These are phyloP conservation scores for Citrus unshiu DNA, from an alignment of 345 rosid genomes.

Conservation along the genomic window DNA sequence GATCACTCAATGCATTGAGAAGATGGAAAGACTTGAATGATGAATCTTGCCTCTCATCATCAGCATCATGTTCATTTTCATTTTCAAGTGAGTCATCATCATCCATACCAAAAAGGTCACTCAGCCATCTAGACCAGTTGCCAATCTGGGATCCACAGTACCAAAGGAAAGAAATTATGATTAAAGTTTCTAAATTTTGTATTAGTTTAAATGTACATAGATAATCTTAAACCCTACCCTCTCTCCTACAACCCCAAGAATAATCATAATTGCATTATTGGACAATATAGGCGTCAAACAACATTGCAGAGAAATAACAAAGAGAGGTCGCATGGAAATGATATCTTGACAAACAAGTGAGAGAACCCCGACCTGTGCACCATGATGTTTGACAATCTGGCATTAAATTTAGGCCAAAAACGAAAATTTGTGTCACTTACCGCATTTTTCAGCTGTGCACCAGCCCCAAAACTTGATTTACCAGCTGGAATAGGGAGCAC, in stretches of 20 bases:
- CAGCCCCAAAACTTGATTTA: slow-evolving; percentile 82
- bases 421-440: slow-evolving; percentile 36
- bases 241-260: not conserved
- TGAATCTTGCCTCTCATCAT: slow-evolving; percentile 34
- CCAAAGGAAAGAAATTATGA: not conserved
- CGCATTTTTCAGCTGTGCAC: slow-evolving; percentile 81
- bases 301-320: not conserved
- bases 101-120: slow-evolving; percentile 77
- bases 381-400: not conserved
- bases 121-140: slow-evolving; percentile 96
- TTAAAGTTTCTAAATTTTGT: not conserved
- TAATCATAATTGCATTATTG: not conserved
- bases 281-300: not conserved
- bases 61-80: slow-evolving; percentile 33
- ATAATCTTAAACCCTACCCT: not conserved
- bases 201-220: not conserved
- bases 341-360: not conserved
- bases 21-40: slow-evolving; percentile 77
- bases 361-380: not conserved
- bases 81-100: slow-evolving; percentile 46
- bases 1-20: slow-evolving; percentile 87
- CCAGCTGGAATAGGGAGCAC: slow-evolving; percentile 88
- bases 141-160: slow-evolving; percentile 61
- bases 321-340: not conserved
- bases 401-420: not conserved